phyloP scores from a whole-genome alignment of 2,329 filamentous ascomycete species.

The Aspergillus ochraceoroseus region DNA sequence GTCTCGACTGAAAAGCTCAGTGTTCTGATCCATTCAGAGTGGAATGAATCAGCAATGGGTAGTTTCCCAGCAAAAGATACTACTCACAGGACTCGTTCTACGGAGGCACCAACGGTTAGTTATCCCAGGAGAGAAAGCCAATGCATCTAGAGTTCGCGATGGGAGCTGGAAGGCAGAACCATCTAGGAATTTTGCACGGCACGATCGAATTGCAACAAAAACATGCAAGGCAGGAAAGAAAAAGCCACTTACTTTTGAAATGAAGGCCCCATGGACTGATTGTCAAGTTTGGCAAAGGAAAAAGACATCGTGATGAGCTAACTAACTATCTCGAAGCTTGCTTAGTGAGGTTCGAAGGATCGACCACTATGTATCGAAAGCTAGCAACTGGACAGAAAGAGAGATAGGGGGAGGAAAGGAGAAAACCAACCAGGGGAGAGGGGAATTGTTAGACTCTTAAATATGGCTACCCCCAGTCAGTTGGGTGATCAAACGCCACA shows the following conservation, averaged over 20 bases:
- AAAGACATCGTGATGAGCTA: conserved; percentile 23
- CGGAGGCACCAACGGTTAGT: too few relatives aligned
- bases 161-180: too few relatives aligned
- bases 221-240: conserved; percentile 2
- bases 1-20: conserved; percentile 33
- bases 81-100: conserved; percentile 17
- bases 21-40: conserved; percentile 27
- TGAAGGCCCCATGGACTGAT: conserved; percentile 58
- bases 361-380: neutral
- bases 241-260: conserved; percentile 52
- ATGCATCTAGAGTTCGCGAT: too few relatives aligned
- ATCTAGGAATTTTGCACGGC: too few relatives aligned
- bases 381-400: neutral
- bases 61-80: neutral
- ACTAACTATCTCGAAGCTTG: too few relatives aligned
- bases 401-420: conserved; percentile 4
- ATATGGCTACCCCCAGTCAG: neutral
- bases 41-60: conserved; percentile 4
- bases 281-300: conserved; percentile 55
- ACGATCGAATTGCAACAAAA: neutral
- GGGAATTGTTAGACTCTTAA: neutral
- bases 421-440: neutral
- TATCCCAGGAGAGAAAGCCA: too few relatives aligned
- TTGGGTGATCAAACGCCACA: neutral
- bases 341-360: conserved; percentile 10